These are phyloP conservation scores for Lagenidium giganteum DNA, from an alignment of 352 stramenopile genomes.

Conservation along the genomic window DNA sequence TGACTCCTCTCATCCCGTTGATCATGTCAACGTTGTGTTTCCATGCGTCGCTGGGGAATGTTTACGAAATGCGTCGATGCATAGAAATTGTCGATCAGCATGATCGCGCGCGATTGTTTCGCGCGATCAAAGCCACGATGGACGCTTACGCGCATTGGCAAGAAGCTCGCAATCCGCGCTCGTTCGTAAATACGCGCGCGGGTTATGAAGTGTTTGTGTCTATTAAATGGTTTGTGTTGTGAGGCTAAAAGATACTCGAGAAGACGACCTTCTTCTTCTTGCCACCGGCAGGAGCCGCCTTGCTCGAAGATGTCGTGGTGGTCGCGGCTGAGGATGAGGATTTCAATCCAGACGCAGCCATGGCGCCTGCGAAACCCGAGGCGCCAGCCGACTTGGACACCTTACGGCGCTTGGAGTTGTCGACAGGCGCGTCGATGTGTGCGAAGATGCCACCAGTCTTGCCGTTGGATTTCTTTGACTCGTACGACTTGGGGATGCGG, in stretches of 20 bases:
- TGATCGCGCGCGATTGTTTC: no score
- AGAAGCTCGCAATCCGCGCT: no score
- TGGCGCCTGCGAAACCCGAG: neutral
- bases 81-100: no score
- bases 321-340: neutral
- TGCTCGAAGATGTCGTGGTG: conserved; percentile 13
- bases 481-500: conserved; percentile 41
- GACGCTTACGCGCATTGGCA: no score
- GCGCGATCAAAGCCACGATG: no score
- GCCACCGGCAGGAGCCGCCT: conserved; percentile 14
- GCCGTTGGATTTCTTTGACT: conserved; percentile 53
- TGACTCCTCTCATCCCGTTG: no score
- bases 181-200: no score
- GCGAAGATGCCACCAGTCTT: conserved; percentile 84
- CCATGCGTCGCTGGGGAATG: no score
- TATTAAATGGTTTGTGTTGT: neutral
- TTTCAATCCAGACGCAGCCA: no score
- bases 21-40: no score
- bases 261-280: conserved; percentile 86
- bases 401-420: conserved; percentile 11
- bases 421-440: conserved; percentile 49
- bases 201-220: neutral
- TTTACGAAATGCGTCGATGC: no score
- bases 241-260: conserved; percentile 55
- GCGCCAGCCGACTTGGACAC: neutral